Evolutionary conservation across 805 yeast species (phyloP).

Genomic region (Tetrapisispora fleetii): DNA sequence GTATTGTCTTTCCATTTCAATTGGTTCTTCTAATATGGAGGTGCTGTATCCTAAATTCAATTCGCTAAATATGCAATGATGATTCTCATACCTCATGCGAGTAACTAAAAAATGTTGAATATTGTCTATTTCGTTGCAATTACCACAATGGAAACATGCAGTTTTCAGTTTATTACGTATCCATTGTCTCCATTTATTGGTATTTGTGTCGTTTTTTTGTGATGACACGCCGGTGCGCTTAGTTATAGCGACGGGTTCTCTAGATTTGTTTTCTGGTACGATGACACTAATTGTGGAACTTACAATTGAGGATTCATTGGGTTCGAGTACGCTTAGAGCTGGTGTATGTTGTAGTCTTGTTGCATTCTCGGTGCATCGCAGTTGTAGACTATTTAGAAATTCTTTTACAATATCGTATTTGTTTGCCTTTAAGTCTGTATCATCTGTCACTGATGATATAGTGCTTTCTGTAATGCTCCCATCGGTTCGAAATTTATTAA

Average conservation of each 20-base stretch:
- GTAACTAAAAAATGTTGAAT: background rate
- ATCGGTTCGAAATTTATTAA: background rate
- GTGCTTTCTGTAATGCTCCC: background rate
- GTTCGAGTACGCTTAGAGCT: background rate
- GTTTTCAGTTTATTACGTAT: background rate
- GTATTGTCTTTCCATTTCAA: background rate
- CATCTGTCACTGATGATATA: background rate
- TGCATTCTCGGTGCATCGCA: slow-evolving; percentile 1
- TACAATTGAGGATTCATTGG: background rate
- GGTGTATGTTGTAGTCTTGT: background rate
- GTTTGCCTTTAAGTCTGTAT: slow-evolving; percentile 5
- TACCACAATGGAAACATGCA: background rate
- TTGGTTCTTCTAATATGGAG: background rate
- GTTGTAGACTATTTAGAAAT: slow-evolving; percentile 7
- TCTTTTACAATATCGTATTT: slow-evolving; percentile 8
- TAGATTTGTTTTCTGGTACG: background rate
- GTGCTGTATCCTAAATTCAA: background rate
- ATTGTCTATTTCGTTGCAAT: background rate
- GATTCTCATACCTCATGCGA: background rate
- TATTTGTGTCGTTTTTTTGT: background rate
- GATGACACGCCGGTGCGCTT: too few relatives aligned
- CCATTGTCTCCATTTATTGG: background rate
- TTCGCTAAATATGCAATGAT: background rate
- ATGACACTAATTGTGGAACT: background rate
- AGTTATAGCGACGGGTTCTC: background rate